Evolutionary conservation across 306 rosid species (phyloP).

Genomic region (Bauhinia variegata): DNA sequence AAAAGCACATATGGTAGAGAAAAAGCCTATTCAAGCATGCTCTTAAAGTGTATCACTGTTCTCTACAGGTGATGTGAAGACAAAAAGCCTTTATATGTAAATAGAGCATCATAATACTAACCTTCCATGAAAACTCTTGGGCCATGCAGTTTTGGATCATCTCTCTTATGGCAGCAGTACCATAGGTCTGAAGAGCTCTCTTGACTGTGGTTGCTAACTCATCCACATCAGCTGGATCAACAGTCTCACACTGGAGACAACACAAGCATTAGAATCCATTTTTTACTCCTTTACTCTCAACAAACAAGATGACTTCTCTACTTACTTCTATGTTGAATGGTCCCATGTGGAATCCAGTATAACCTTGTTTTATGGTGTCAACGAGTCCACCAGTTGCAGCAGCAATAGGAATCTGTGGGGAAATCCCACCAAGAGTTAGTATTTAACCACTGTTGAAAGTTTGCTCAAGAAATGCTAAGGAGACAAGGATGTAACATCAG

Average conservation of each 20-base stretch:
- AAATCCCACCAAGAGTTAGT: neutral
- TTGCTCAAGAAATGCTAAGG: neutral
- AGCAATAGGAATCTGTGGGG: slow-evolving; percentile 67
- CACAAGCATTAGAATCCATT: slow-evolving; percentile 10
- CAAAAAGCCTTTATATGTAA: no score
- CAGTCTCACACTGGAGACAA: slow-evolving; percentile 65
- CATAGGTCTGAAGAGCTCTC: slow-evolving; percentile 55
- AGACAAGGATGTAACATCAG: slow-evolving; percentile 1
- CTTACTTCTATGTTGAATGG: slow-evolving; percentile 61
- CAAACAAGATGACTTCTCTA: slow-evolving; percentile 9
- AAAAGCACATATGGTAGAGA: no score
- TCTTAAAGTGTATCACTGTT: no score
- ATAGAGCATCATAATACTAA: slow-evolving; percentile 19
- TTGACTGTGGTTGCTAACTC: slow-evolving; percentile 51
- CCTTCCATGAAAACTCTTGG: slow-evolving; percentile 88
- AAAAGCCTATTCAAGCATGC: no score
- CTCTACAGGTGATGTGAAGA: no score
- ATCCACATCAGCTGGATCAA: slow-evolving; percentile 66
- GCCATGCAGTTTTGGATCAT: slow-evolving; percentile 73
- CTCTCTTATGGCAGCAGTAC: slow-evolving; percentile 49
- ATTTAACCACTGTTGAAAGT: neutral
- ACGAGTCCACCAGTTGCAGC: slow-evolving; percentile 88
- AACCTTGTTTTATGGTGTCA: slow-evolving; percentile 83
- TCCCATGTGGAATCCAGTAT: slow-evolving; percentile 78
- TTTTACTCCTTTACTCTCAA: slow-evolving; percentile 21